A percentile compares a stretch with the other conserved stretches of the same genome.
Evolutionary conservation across 2,329 filamentous ascomycete species (phyloP).

Genomic region (Arachnomyces sp.): DNA sequence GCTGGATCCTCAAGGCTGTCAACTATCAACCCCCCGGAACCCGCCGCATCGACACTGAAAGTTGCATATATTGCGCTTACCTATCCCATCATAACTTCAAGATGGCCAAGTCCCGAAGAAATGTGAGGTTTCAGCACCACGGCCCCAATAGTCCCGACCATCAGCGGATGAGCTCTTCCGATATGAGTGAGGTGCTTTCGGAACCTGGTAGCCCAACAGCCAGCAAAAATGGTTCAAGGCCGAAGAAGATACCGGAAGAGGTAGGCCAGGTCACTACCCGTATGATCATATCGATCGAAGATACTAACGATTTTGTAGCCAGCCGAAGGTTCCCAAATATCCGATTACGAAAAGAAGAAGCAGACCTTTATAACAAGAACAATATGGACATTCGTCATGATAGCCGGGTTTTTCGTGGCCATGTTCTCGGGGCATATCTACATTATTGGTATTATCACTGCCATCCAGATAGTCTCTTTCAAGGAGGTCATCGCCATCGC

Average conservation of each 20-base stretch:
- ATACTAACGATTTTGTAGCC: conserved; percentile 19
- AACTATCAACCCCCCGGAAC: no score
- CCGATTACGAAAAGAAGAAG: conserved; percentile 97
- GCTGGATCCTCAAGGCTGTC: no score
- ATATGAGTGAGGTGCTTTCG: conserved; percentile 46
- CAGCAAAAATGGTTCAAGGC: conserved; percentile 35
- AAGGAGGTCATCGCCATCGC: conserved; percentile 98
- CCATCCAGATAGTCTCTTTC: conserved; percentile 93
- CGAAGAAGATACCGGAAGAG: conserved; percentile 24
- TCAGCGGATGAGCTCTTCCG: conserved; percentile 48
- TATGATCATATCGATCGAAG: background rate
- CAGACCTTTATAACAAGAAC: conserved; percentile 94
- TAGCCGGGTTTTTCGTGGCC: conserved; percentile 79
- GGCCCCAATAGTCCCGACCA: conserved; percentile 36
- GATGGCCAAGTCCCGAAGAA: conserved; percentile 50
- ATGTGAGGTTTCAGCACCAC: conserved; percentile 54
- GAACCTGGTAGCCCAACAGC: conserved; percentile 41
- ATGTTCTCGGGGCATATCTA: conserved; percentile 98
- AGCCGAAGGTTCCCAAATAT: conserved; percentile 36
- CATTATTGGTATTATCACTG: conserved; percentile 86
- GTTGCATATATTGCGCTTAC: background rate
- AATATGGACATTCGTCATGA: conserved; percentile 98
- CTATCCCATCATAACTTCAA: conserved; percentile 7
- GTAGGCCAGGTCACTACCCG: conserved; percentile 8
- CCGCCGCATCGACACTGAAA: background rate